A percentile compares a stretch with the other conserved stretches of the same genome.
Conservation (phyloP, 768 basidiomycete species). For the Galerina sulciceps region DNA sequence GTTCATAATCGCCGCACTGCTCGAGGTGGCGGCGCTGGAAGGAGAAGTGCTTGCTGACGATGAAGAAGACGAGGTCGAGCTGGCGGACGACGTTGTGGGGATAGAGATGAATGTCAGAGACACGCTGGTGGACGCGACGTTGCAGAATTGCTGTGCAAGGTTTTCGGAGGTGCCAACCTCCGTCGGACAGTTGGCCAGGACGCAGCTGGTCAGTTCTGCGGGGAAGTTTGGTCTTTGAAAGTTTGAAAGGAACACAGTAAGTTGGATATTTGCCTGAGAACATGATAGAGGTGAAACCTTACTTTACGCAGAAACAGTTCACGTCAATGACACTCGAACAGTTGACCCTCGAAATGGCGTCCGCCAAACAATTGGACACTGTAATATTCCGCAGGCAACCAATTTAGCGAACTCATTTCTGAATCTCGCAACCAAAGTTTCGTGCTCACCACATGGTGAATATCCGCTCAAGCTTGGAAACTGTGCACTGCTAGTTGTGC, state of each 20-base stretch:
- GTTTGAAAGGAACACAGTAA: not conserved
- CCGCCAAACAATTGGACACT: conserved; percentile 51
- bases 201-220: conserved; percentile 38
- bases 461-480: conserved; percentile 44
- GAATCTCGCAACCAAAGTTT: not conserved
- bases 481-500: conserved; percentile 34
- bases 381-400: not conserved
- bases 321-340: conserved; percentile 51
- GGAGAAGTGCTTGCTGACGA: not conserved
- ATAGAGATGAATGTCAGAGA: conserved; percentile 40
- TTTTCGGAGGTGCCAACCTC: conserved; percentile 43
- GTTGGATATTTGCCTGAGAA: not conserved
- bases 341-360: conserved; percentile 39
- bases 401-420: not conserved
- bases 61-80: not conserved
- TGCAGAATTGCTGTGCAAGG: conserved; percentile 54
- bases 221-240: conserved; percentile 38
- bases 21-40: not conserved
- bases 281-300: conserved; percentile 15
- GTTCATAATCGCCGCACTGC: not conserved
- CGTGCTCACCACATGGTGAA: conserved; percentile 41
- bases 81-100: conserved; percentile 11
- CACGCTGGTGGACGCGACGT: conserved; percentile 36
- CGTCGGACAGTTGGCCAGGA: conserved; percentile 37
- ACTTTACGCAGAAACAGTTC: conserved; percentile 52